Evolutionary conservation across 2,329 filamentous ascomycete genomes (phyloP).

Genomic region (Dryadomyces quercivorus): DNA sequence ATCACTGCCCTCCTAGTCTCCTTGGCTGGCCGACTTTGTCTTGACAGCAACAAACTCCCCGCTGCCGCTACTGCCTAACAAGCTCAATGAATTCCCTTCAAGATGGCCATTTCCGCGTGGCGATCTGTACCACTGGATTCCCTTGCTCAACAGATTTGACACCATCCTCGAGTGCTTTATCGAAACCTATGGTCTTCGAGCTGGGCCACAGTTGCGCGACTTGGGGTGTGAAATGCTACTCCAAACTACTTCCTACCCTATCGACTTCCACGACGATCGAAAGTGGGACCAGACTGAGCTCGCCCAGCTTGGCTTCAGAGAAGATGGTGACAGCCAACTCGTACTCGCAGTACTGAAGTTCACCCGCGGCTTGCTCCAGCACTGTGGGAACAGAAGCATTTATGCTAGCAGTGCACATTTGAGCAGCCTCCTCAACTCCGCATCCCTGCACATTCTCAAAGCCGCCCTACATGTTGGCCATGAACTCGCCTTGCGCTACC

Average conservation of each 20-base stretch:
- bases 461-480: slow-evolving; percentile 69
- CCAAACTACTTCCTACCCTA: slow-evolving; percentile 37
- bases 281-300: slow-evolving; percentile 35
- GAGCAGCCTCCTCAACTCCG: slow-evolving; percentile 80
- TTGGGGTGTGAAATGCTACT: slow-evolving; percentile 58
- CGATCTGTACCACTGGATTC: slow-evolving; percentile 97
- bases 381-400: slow-evolving; percentile 92
- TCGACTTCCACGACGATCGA: slow-evolving; percentile 37
- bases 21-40: slow-evolving; percentile 75
- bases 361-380: slow-evolving; percentile 77
- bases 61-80: slow-evolving; percentile 63
- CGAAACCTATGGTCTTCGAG: slow-evolving; percentile 64
- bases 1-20: slow-evolving; percentile 48
- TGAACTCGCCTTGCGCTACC: slow-evolving; percentile 83
- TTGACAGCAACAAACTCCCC: slow-evolving; percentile 54
- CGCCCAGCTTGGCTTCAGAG: slow-evolving; percentile 47
- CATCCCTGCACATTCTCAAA: slow-evolving; percentile 66
- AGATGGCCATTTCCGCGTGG: slow-evolving; percentile 93
- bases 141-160: slow-evolving; percentile 86
- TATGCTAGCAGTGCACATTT: slow-evolving; percentile 89
- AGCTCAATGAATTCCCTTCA: slow-evolving; percentile 69
- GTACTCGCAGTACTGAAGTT: slow-evolving; percentile 74
- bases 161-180: slow-evolving; percentile 73
- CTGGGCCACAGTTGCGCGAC: slow-evolving; percentile 67
- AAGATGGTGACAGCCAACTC: slow-evolving; percentile 69